These are phyloP conservation scores for Eucalyptus leucophloia DNA, from an alignment of 345 rosid species.

Conservation along the genomic window DNA sequence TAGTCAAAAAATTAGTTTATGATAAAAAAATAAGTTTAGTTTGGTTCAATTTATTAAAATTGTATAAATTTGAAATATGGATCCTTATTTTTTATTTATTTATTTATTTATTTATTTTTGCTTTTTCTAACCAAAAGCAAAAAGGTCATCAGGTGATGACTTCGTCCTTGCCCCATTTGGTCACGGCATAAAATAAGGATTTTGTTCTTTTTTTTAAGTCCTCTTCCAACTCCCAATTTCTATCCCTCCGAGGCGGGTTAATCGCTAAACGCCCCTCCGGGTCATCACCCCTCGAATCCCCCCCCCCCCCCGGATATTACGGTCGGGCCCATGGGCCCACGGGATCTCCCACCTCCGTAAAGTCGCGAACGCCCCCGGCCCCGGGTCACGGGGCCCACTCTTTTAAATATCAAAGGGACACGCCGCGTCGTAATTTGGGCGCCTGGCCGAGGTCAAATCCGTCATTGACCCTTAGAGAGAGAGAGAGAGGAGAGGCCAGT, in stretches of 20 bases:
- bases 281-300: background rate
- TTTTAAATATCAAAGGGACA: background rate
- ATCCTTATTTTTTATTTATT: background rate
- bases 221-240: background rate
- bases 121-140: background rate
- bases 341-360: background rate
- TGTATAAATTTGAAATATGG: background rate
- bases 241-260: background rate
- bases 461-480: background rate
- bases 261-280: background rate
- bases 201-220: background rate
- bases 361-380: background rate
- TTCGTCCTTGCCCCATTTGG: background rate
- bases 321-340: background rate
- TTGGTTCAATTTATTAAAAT: too few species aligned
- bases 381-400: background rate
- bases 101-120: background rate
- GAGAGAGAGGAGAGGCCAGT: background rate
- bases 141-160: background rate
- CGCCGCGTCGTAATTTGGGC: background rate
- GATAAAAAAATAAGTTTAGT: too few species aligned
- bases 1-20: too few species aligned
- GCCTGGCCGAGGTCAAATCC: background rate
- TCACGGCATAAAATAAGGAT: background rate
- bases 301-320: background rate